Conservation (phyloP, 768 basidiomycete species). For the Tricholoma bakamatsutake region DNA sequence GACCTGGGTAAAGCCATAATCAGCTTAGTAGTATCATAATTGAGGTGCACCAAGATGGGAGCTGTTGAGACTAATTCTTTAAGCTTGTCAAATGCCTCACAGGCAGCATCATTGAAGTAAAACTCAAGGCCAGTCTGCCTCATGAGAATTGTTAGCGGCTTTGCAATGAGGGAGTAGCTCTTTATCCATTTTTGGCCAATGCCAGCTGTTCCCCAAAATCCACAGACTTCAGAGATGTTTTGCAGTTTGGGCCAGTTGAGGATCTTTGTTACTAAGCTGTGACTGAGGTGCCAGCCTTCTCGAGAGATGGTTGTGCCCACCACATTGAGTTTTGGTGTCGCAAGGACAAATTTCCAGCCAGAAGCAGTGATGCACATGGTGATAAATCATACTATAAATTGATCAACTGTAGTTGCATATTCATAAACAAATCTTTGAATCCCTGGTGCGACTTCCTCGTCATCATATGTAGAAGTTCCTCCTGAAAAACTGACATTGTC, state of each 20-base stretch:
- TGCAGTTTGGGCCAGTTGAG: conserved; percentile 19
- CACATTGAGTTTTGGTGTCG: conserved; percentile 15
- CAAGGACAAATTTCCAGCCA: conserved; percentile 22
- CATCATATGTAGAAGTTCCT: too few species aligned
- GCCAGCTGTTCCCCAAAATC: conserved; percentile 16
- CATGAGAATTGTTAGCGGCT: conserved; percentile 19
- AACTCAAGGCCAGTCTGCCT: conserved; percentile 16
- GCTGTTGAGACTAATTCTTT: conserved; percentile 9
- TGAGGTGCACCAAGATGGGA: too few species aligned
- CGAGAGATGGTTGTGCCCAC: conserved; percentile 22
- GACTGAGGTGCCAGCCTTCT: conserved; percentile 24
- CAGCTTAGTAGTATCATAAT: too few species aligned
- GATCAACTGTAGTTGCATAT: too few species aligned
- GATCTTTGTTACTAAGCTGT: conserved; percentile 19
- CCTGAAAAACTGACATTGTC: too few species aligned
- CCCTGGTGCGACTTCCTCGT: too few species aligned
- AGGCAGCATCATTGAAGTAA: conserved; percentile 15
- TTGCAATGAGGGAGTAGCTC: conserved; percentile 16
- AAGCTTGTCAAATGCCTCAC: conserved; percentile 19
- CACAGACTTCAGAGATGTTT: conserved; percentile 14
- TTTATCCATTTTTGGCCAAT: too few species aligned
- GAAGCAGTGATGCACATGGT: conserved; percentile 26
- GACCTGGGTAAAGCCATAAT: too few species aligned
- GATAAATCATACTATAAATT: not conserved
- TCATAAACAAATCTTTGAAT: too few species aligned